Percentiles rank a stretch among this genome's conserved stretches.
These are phyloP conservation scores for Neofusicoccum sp. DNA, from an alignment of 2,329 filamentous ascomycete genomes.

Conservation along the genomic window DNA sequence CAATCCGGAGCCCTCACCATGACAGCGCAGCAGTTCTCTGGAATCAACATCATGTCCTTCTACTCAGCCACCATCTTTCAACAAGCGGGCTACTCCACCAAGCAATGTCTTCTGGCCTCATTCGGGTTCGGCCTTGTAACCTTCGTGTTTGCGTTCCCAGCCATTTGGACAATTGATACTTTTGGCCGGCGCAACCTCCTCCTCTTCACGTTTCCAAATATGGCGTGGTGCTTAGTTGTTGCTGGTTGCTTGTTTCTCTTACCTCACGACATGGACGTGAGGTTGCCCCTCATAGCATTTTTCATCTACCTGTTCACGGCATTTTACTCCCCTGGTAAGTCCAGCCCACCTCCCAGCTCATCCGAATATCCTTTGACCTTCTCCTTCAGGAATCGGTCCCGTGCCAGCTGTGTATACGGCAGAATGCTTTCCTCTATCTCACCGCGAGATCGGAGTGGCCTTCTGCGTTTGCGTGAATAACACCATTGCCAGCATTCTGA, in stretches of 20 bases:
- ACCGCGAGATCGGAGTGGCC: slow-evolving; percentile 69
- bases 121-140: slow-evolving; percentile 58
- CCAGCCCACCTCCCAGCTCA: no score
- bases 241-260: slow-evolving; percentile 51
- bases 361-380: background rate
- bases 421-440: slow-evolving; percentile 68
- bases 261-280: slow-evolving; percentile 46
- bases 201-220: slow-evolving; percentile 50
- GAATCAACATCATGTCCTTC: slow-evolving; percentile 48
- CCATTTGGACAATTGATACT: slow-evolving; percentile 58
- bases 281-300: slow-evolving; percentile 52
- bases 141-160: slow-evolving; percentile 58
- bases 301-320: slow-evolving; percentile 58
- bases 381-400: slow-evolving; percentile 42
- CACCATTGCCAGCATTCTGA: slow-evolving; percentile 57
- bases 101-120: slow-evolving; percentile 50
- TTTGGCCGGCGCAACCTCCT: slow-evolving; percentile 52
- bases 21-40: slow-evolving; percentile 63
- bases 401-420: slow-evolving; percentile 68
- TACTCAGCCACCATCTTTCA: slow-evolving; percentile 52
- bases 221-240: slow-evolving; percentile 50
- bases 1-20: slow-evolving; percentile 76
- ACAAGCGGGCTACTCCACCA: slow-evolving; percentile 43
- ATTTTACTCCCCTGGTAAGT: slow-evolving; percentile 40
- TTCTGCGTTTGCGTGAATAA: slow-evolving; percentile 67